Evolutionary conservation across 768 basidiomycete species (phyloP).

Genomic region (Kwoniella sp.): DNA sequence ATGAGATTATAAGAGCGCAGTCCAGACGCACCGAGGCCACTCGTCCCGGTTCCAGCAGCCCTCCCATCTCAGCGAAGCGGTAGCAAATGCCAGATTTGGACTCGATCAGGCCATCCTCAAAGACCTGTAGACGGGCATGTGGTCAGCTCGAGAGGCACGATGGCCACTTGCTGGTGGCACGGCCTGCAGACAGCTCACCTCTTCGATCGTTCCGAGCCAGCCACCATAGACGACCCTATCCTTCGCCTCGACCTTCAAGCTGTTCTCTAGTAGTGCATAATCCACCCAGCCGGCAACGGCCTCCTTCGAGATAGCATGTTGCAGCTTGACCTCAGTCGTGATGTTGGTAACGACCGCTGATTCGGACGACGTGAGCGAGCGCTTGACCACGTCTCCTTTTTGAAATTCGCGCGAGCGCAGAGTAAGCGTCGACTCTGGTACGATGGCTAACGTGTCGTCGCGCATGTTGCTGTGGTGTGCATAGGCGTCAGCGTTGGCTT

Average conservation of each 20-base stretch:
- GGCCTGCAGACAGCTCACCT: conserved; percentile 56
- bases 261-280: conserved; percentile 58
- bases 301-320: conserved; percentile 67
- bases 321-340: conserved; percentile 62
- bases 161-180: background rate
- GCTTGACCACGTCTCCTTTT: conserved; percentile 76
- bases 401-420: conserved; percentile 74
- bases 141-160: conserved; percentile 1
- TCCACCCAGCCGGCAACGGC: conserved; percentile 63
- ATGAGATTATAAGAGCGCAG: background rate
- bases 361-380: conserved; percentile 65
- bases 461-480: conserved; percentile 52
- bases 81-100: conserved; percentile 63
- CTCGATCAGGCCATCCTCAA: conserved; percentile 74
- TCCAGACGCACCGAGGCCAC: conserved; percentile 56
- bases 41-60: conserved; percentile 70
- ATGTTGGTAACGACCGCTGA: conserved; percentile 70
- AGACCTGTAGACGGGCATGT: conserved; percentile 56
- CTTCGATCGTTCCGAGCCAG: conserved; percentile 86
- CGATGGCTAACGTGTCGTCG: conserved; percentile 61
- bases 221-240: conserved; percentile 77
- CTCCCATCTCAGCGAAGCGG: conserved; percentile 70
- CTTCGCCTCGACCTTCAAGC: conserved; percentile 59
- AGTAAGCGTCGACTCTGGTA: conserved; percentile 63
- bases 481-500: background rate